These are phyloP conservation scores for Cercospora sp. DNA, from an alignment of 2,329 filamentous ascomycete genomes.

Conservation along the genomic window DNA sequence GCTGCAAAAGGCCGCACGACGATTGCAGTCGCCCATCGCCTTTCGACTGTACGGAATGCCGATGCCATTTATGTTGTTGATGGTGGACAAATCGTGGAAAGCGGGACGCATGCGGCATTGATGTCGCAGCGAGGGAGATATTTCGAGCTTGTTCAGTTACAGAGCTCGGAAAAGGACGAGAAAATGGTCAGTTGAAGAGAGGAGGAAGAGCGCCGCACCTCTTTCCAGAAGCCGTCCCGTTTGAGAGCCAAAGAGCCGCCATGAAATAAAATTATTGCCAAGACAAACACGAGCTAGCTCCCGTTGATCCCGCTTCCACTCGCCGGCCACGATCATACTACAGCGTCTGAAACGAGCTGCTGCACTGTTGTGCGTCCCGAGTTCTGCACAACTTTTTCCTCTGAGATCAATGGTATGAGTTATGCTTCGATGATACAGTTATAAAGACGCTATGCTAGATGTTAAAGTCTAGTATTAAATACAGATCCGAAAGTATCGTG, in stretches of 20 bases:
- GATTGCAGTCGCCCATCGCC: constrained; percentile 45
- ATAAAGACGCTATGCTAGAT: neutral
- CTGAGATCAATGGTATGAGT: too few relatives aligned
- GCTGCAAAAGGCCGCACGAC: constrained; percentile 44
- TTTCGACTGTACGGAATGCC: constrained; percentile 42
- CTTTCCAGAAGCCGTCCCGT: neutral
- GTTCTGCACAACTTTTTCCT: too few relatives aligned
- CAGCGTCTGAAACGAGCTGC: too few relatives aligned
- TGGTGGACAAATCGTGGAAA: constrained; percentile 42
- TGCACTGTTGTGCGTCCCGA: too few relatives aligned
- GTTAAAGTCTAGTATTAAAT: neutral
- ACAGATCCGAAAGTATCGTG: neutral
- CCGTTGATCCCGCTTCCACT: neutral
- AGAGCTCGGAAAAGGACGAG: constrained; percentile 12
- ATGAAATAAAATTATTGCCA: neutral
- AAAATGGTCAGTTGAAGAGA: neutral
- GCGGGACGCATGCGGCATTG: constrained; percentile 44
- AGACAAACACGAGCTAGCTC: neutral
- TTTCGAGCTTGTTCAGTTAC: constrained; percentile 16
- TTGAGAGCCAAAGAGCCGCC: neutral
- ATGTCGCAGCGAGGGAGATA: constrained; percentile 43
- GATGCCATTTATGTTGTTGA: constrained; percentile 44
- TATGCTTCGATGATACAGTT: neutral
- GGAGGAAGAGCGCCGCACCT: neutral
- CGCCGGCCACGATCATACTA: too few relatives aligned